Percentiles rank a stretch among this genome's conserved stretches.
Conservation (phyloP, 352 stramenopile genomes). For the Globisporangium canariense region DNA sequence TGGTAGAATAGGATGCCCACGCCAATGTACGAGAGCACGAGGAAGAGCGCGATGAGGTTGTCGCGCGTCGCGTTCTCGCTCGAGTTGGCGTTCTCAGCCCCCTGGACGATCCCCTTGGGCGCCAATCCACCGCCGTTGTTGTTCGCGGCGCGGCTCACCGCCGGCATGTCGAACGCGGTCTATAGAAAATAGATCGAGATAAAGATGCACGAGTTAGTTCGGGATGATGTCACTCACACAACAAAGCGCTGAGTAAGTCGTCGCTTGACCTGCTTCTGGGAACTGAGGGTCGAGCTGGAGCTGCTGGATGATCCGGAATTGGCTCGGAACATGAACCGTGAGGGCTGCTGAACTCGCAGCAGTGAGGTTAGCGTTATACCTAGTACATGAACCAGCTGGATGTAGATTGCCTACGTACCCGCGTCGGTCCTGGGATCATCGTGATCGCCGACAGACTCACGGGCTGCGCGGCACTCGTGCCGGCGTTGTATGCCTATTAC, state of each 20-base stretch:
- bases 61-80: conserved; percentile 10
- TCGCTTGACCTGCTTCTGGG: not conserved
- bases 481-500: not conserved
- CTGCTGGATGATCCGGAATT: conserved; percentile 11
- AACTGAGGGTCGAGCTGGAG: conserved; percentile 8
- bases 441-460: conserved; percentile 8
- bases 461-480: not conserved
- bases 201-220: too few relatives aligned
- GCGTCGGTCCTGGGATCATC: conserved; percentile 3
- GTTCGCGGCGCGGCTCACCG: conserved; percentile 9
- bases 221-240: not conserved
- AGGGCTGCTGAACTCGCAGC: not conserved
- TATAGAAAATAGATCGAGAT: conserved; percentile 3
- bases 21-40: conserved; percentile 57
- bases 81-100: conserved; percentile 17
- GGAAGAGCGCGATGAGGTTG: conserved; percentile 41
- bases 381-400: not conserved
- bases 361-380: not conserved
- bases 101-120: conserved; percentile 28
- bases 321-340: conserved; percentile 6
- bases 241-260: not conserved
- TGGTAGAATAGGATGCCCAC: conserved; percentile 58
- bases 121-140: conserved; percentile 23
- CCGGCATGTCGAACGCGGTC: conserved; percentile 32
- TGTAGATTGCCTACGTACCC: not conserved